Conservation (phyloP, 202 grass and related monocot genomes). For the Brachypodium distachyon region DNA sequence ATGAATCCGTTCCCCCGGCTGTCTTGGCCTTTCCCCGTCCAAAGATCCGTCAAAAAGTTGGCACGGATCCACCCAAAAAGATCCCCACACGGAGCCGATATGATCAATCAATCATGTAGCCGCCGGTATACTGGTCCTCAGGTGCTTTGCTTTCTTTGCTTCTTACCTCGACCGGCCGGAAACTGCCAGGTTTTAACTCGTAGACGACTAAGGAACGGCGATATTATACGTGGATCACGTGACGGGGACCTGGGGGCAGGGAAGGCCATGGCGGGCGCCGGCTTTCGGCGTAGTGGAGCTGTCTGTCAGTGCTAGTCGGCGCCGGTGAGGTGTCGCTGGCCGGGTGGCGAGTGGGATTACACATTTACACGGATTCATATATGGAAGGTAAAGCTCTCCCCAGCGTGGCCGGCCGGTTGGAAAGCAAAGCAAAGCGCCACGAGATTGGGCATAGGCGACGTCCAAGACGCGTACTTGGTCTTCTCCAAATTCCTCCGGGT, state of each 20-base stretch:
- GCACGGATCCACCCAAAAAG: neutral
- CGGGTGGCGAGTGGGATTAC: neutral
- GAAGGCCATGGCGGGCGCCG: neutral
- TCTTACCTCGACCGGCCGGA: neutral
- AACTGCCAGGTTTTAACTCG: neutral
- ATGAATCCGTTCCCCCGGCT: neutral
- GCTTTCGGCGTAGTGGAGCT: conserved; percentile 42
- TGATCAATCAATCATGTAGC: neutral
- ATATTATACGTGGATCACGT: too few relatives aligned
- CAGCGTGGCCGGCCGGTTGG: neutral
- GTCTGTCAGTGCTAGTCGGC: conserved; percentile 21
- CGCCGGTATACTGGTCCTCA: neutral
- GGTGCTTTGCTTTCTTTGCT: neutral
- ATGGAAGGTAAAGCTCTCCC: neutral
- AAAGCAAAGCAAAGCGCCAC: too few relatives aligned
- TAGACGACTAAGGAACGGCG: neutral
- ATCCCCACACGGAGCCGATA: neutral
- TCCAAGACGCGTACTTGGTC: neutral
- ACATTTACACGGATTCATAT: neutral
- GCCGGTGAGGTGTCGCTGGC: conserved; percentile 22
- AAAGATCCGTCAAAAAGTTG: conserved; percentile 34
- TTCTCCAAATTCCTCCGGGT: neutral
- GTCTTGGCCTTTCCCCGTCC: neutral
- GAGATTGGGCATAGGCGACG: neutral
- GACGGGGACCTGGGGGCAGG: neutral